Percentiles rank a stretch among this genome's conserved stretches.
phyloP scores from a whole-genome alignment of 1,284 basidiomycete genomes.

The Stygiomarasmius scandens region DNA sequence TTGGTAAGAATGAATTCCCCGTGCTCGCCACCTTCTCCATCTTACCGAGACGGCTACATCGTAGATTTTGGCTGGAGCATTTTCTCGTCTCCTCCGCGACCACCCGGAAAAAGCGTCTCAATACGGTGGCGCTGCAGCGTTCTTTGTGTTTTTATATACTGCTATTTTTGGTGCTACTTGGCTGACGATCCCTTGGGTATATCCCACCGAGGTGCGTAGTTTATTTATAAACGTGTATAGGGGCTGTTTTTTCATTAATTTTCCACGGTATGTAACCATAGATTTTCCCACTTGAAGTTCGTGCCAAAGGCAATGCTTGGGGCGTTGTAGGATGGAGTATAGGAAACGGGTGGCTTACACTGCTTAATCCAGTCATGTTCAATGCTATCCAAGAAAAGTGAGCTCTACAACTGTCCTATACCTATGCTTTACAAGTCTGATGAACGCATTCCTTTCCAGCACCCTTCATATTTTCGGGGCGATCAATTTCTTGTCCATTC shows the following conservation, averaged over 20 bases:
- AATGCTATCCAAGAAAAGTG: conserved; percentile 39
- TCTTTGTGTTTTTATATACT: conserved; percentile 53
- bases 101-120: conserved; percentile 43
- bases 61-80: conserved; percentile 50
- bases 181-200: conserved; percentile 61
- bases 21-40: too few relatives aligned
- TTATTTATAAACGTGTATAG: too few relatives aligned
- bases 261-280: conserved; percentile 2
- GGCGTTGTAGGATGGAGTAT: conserved; percentile 56
- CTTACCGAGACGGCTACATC: too few relatives aligned
- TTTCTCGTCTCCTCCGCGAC: conserved; percentile 45
- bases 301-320: conserved; percentile 59
- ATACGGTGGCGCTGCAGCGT: conserved; percentile 50
- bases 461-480: conserved; percentile 50
- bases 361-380: conserved; percentile 37
- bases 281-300: conserved; percentile 67
- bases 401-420: conserved; percentile 2
- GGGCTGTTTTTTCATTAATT: not conserved
- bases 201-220: conserved; percentile 31
- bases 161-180: conserved; percentile 54
- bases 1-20: conserved; percentile 20
- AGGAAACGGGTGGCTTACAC: conserved; percentile 47
- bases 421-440: not conserved
- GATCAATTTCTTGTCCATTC: conserved; percentile 49
- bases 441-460: conserved; percentile 18